These are phyloP conservation scores for Ophiosphaerella korrae DNA, from an alignment of 2,329 filamentous ascomycete genomes.

Conservation along the genomic window DNA sequence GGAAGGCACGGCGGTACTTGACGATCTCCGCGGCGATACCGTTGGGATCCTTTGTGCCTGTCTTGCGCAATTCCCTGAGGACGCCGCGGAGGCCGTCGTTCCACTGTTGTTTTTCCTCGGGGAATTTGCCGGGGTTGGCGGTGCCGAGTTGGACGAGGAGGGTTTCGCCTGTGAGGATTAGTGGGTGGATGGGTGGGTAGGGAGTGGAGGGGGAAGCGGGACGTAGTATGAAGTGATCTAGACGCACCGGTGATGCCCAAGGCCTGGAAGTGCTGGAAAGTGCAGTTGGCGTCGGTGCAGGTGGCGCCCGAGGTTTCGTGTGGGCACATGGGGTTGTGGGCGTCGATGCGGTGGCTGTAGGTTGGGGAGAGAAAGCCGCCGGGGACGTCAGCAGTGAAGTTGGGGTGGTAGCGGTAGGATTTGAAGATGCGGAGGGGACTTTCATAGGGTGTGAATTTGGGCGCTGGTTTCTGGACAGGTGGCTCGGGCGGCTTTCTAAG, in stretches of 20 bases:
- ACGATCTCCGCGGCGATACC: constrained; percentile 47
- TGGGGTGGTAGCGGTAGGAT: constrained; percentile 87
- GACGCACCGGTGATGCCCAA: constrained; percentile 78
- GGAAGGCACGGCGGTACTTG: constrained; percentile 47
- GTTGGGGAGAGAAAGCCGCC: constrained; percentile 88
- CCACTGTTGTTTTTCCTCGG: constrained; percentile 62
- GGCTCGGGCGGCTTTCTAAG: constrained; percentile 15
- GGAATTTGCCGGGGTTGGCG: constrained; percentile 64
- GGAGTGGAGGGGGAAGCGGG: constrained; percentile 32
- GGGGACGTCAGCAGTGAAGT: constrained; percentile 69
- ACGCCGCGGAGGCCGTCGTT: constrained; percentile 46
- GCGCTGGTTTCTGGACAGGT: constrained; percentile 17
- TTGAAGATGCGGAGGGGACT: constrained; percentile 83
- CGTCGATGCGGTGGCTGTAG: constrained; percentile 89
- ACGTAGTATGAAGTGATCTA: constrained; percentile 18
- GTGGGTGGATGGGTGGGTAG: constrained; percentile 38
- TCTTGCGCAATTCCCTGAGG: constrained; percentile 44
- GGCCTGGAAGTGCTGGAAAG: constrained; percentile 78
- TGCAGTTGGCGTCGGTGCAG: constrained; percentile 77
- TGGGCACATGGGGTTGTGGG: constrained; percentile 73
- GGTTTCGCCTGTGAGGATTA: constrained; percentile 67
- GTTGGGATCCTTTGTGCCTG: constrained; percentile 45
- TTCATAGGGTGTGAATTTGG: constrained; percentile 69
- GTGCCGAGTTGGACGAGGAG: constrained; percentile 74
- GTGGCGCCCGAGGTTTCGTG: constrained; percentile 71